Conservation (phyloP, 495 filamentous ascomycete genomes). For the Cercophora newfieldiana region DNA sequence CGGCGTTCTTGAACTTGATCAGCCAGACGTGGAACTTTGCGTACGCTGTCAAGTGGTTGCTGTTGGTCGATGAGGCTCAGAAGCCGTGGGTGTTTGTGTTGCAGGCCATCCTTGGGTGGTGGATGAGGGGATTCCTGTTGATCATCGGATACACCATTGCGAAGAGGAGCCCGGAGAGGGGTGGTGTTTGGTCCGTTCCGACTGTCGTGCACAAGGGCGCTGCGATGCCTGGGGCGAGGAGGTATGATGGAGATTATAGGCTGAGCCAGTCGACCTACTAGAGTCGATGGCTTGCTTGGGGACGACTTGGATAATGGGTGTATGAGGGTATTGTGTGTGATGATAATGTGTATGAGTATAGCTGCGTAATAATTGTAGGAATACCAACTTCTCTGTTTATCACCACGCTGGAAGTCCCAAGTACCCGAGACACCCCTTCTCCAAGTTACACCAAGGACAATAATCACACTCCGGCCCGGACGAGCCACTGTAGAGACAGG, state of each 20-base stretch:
- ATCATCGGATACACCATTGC: background rate
- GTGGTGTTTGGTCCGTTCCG: constrained; percentile 2
- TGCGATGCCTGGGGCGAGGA: background rate
- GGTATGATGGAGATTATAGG: background rate
- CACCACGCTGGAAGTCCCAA: background rate
- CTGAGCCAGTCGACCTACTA: constrained; percentile 8
- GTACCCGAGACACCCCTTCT: background rate
- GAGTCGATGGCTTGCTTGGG: background rate
- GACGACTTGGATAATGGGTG: background rate
- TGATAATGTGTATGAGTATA: too few species aligned
- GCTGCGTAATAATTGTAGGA: too few species aligned
- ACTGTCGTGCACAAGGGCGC: background rate
- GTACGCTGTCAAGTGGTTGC: constrained; percentile 1
- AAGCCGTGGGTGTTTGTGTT: constrained; percentile 1
- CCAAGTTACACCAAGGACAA: constrained; percentile 3
- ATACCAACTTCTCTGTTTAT: too few species aligned
- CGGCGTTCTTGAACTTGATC: constrained; percentile 4
- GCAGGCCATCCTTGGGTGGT: constrained; percentile 1
- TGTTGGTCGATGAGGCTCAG: background rate
- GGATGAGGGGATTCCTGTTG: background rate
- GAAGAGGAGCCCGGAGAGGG: background rate
- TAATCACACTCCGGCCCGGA: background rate
- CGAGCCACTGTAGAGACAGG: background rate
- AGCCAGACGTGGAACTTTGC: constrained; percentile 9
- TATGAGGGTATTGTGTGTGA: too few species aligned